phyloP scores from a whole-genome alignment of 2,329 filamentous ascomycete species.

The Diplodia intermedia region DNA sequence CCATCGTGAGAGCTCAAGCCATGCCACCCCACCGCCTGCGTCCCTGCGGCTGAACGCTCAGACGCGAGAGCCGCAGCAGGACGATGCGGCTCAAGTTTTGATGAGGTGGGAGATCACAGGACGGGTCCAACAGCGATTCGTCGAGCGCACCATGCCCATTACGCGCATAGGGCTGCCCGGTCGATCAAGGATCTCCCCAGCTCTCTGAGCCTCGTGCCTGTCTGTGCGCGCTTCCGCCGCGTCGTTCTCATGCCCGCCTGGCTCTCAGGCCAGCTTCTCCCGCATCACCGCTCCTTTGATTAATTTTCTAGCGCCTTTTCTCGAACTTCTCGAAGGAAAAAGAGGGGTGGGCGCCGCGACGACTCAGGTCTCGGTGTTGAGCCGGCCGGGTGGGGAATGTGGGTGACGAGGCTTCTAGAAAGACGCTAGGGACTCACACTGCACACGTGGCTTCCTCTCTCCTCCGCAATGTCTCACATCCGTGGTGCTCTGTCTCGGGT shows the following conservation, averaged over 20 bases:
- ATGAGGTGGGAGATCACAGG: conserved; percentile 15
- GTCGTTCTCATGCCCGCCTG: conserved; percentile 10
- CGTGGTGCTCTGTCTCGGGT: neutral
- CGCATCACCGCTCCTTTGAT: conserved; percentile 28
- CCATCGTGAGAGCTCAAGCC: conserved; percentile 16
- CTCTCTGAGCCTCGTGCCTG: conserved; percentile 21
- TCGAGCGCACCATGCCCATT: conserved; percentile 22
- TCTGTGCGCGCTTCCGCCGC: conserved; percentile 18
- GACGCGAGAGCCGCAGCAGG: neutral
- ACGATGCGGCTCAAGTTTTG: conserved; percentile 14
- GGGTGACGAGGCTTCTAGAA: conserved; percentile 26
- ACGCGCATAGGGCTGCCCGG: conserved; percentile 25
- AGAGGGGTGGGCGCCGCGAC: neutral
- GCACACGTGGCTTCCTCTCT: conserved; percentile 21
- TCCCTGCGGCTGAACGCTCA: conserved; percentile 17
- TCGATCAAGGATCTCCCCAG: conserved; percentile 28
- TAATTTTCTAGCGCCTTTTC: conserved; percentile 18
- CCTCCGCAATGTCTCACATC: conserved; percentile 21
- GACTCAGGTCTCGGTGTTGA: conserved; percentile 3
- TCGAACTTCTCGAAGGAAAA: conserved; percentile 12
- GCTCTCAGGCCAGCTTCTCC: conserved; percentile 15
- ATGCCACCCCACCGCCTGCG: neutral
- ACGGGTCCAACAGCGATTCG: conserved; percentile 5
- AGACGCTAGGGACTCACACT: neutral
- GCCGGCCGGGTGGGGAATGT: conserved; percentile 19